Percentiles rank a stretch among this genome's conserved stretches.
phyloP scores from a whole-genome alignment of 768 basidiomycete species.

The Suillus ampliporus region DNA sequence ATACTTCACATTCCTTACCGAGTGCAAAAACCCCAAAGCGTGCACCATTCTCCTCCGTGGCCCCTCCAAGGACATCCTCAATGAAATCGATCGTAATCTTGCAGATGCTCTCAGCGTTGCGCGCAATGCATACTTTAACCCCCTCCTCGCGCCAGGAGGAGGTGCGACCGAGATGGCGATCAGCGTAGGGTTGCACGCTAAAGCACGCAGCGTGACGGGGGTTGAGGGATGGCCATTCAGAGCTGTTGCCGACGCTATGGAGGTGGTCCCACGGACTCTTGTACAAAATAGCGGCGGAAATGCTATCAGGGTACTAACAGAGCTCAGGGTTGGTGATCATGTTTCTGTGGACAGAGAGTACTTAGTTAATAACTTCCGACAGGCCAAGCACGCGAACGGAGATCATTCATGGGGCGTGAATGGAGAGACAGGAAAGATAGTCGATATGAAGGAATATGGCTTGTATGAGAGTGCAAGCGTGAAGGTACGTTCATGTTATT shows the following conservation, averaged over 20 bases:
- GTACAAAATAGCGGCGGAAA: constrained; percentile 97
- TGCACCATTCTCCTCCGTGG: constrained; percentile 98
- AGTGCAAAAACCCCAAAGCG: constrained; percentile 89
- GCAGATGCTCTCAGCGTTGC: constrained; percentile 98
- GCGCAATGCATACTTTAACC: constrained; percentile 96
- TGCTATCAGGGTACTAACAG: constrained; percentile 90
- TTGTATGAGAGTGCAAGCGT: constrained; percentile 96
- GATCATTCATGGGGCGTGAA: constrained; percentile 94
- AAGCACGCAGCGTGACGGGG: constrained; percentile 80
- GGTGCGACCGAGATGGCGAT: constrained; percentile 99
- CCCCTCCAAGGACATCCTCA: constrained; percentile 96
- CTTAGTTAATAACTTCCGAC: background rate
- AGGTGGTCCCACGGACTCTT: constrained; percentile 94
- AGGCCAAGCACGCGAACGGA: constrained; percentile 96
- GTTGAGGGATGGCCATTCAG: constrained; percentile 91
- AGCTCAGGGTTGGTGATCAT: constrained; percentile 73
- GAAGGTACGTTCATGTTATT: constrained; percentile 57
- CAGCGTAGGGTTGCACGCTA: constrained; percentile 82
- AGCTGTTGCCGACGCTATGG: constrained; percentile 95
- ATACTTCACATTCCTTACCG: constrained; percentile 97
- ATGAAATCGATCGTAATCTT: constrained; percentile 97
- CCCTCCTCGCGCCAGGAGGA: constrained; percentile 90
- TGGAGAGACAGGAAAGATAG: constrained; percentile 94
- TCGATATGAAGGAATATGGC: constrained; percentile 94
- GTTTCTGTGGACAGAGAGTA: background rate